Evolutionary conservation across 148 eudicot species (phyloP).

Genomic region (Chenopodium suecicum): DNA sequence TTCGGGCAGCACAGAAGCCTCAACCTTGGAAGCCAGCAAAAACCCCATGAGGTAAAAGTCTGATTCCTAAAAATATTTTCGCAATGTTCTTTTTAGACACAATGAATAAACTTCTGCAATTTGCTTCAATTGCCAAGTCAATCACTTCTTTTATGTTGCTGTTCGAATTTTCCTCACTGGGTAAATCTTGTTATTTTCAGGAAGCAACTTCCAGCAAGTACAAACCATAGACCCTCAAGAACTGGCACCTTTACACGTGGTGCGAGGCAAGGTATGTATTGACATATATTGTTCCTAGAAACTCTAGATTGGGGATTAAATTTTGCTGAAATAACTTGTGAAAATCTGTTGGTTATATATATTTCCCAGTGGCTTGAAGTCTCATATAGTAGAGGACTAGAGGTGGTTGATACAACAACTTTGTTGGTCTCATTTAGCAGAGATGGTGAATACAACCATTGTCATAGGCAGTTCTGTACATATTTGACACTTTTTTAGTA

Average conservation of each 20-base stretch:
- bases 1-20: slow-evolving; percentile 76
- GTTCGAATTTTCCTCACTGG: neutral
- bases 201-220: slow-evolving; percentile 24
- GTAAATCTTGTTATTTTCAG: slow-evolving; percentile 9
- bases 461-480: too few species aligned
- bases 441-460: neutral
- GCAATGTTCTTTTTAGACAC: neutral
- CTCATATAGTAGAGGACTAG: neutral
- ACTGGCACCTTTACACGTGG: slow-evolving; percentile 34
- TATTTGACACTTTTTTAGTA: too few species aligned
- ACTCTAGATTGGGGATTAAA: neutral
- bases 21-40: slow-evolving; percentile 93
- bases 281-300: neutral
- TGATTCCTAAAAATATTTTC: neutral
- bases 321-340: neutral
- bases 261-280: slow-evolving; percentile 38
- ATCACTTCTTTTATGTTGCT: neutral
- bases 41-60: slow-evolving; percentile 85
- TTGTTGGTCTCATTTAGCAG: neutral
- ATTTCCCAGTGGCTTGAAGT: neutral
- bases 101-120: neutral
- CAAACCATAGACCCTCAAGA: slow-evolving; percentile 28
- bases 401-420: neutral
- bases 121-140: neutral
- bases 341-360: neutral